Percentiles rank a stretch among this genome's conserved stretches.
These are phyloP conservation scores for Lipomyces sp. DNA, from an alignment of 805 yeast genomes.

Conservation along the genomic window DNA sequence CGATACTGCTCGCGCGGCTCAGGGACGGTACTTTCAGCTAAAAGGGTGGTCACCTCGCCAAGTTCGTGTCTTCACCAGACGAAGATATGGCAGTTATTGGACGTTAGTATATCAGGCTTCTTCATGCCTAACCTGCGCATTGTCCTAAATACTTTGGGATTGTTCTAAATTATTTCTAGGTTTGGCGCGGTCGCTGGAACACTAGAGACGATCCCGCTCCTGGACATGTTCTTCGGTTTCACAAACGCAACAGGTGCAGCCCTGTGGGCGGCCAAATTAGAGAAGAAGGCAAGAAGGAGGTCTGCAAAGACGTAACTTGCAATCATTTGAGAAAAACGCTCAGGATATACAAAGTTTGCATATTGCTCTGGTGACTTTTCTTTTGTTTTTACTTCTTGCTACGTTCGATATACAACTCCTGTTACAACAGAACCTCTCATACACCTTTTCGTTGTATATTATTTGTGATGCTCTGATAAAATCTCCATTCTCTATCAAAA, in stretches of 20 bases:
- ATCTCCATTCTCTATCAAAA: background rate
- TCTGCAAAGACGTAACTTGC: background rate
- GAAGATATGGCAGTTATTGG: conserved; percentile 29
- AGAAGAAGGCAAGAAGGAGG: conserved; percentile 12
- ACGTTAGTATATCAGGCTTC: conserved; percentile 20
- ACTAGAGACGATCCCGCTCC: conserved; percentile 30
- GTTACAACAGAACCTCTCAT: background rate
- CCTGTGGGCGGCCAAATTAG: conserved; percentile 37
- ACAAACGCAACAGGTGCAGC: conserved; percentile 39
- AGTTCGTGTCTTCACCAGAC: conserved; percentile 36
- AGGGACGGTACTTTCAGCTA: conserved; percentile 56
- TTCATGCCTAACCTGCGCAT: background rate
- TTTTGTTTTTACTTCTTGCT: background rate
- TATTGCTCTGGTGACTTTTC: background rate
- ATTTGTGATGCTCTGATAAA: background rate
- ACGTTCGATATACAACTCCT: background rate
- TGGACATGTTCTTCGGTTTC: conserved; percentile 34
- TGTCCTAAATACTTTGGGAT: background rate
- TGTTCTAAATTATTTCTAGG: conserved; percentile 11
- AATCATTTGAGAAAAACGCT: background rate
- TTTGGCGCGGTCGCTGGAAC: conserved; percentile 32
- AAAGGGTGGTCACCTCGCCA: conserved; percentile 52
- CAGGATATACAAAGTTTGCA: background rate
- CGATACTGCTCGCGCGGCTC: conserved; percentile 53
- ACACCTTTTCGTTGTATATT: background rate